These are phyloP conservation scores for Elsinoe necatrix DNA, from an alignment of 2,329 filamentous ascomycete genomes.

Conservation along the genomic window DNA sequence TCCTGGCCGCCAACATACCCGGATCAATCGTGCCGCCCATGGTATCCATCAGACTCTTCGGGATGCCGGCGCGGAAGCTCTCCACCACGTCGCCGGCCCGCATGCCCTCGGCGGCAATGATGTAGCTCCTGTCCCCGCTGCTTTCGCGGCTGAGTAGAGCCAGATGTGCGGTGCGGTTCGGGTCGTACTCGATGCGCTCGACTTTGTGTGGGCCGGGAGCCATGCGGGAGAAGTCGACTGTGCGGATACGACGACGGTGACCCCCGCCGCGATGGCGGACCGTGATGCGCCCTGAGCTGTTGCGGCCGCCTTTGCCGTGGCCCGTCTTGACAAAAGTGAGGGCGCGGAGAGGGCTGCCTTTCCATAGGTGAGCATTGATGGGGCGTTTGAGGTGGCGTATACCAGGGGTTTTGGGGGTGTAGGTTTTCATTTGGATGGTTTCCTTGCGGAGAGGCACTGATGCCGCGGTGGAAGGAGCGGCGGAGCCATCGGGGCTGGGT, in stretches of 20 bases:
- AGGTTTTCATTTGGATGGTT: constrained; percentile 59
- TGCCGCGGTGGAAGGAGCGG: constrained; percentile 23
- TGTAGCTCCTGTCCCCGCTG: constrained; percentile 74
- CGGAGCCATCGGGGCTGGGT: constrained; percentile 22
- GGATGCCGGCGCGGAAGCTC: constrained; percentile 85
- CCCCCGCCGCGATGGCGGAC: constrained; percentile 90
- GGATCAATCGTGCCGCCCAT: constrained; percentile 93
- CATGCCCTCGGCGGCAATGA: constrained; percentile 91
- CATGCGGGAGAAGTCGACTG: constrained; percentile 76
- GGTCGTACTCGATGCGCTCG: constrained; percentile 93
- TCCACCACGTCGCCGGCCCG: constrained; percentile 83
- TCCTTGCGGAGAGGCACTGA: constrained; percentile 35
- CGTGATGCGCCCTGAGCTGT: constrained; percentile 76
- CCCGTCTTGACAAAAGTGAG: constrained; percentile 91
- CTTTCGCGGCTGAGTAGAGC: constrained; percentile 70
- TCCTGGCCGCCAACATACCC: constrained; percentile 90
- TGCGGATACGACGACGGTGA: constrained; percentile 82
- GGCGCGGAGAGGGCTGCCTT: constrained; percentile 71
- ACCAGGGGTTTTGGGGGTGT: constrained; percentile 89
- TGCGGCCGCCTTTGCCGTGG: constrained; percentile 84
- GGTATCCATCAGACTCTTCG: constrained; percentile 71
- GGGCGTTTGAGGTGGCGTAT: constrained; percentile 83
- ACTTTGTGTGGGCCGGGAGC: constrained; percentile 76
- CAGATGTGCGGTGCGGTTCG: constrained; percentile 85
- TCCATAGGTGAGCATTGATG: constrained; percentile 95